phyloP scores from a whole-genome alignment of 192 early-diverging fungal genomes.

The Rhizophagus clarus region DNA sequence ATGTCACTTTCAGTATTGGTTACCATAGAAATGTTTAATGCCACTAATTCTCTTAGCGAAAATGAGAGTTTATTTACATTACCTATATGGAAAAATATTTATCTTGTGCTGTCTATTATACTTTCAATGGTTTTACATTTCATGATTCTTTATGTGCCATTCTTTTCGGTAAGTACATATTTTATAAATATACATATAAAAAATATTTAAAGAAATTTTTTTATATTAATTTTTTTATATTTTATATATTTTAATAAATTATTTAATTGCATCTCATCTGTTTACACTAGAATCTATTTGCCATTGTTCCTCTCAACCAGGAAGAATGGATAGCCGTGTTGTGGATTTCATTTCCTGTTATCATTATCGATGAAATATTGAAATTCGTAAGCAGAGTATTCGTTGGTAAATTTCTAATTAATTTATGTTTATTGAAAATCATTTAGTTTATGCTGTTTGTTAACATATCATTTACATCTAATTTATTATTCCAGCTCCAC shows the following conservation, averaged over 20 bases:
- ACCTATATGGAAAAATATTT: slow-evolving; percentile 90
- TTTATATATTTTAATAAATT: no score
- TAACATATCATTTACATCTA: not conserved
- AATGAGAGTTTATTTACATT: slow-evolving; percentile 91
- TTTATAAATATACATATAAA: no score
- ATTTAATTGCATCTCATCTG: not conserved
- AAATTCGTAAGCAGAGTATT: slow-evolving; percentile 72
- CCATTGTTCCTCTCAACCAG: slow-evolving; percentile 82
- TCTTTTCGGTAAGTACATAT: slow-evolving; percentile 72
- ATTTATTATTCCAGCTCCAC: not conserved
- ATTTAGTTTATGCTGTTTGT: not conserved
- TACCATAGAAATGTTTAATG: slow-evolving; percentile 99
- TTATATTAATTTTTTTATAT: slow-evolving; percentile 19
- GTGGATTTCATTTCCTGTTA: slow-evolving; percentile 87
- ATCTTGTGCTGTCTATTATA: slow-evolving; percentile 78
- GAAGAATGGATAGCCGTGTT: slow-evolving; percentile 93
- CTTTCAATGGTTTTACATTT: slow-evolving; percentile 95
- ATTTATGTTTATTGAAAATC: not conserved
- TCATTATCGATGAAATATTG: slow-evolving; percentile 89
- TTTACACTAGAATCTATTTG: slow-evolving; percentile 70
- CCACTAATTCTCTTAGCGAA: slow-evolving; percentile 95
- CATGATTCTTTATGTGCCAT: slow-evolving; percentile 96
- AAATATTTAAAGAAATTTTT: slow-evolving; percentile 20
- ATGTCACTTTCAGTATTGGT: slow-evolving; percentile 95
- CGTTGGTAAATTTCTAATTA: slow-evolving; percentile 19